phyloP scores from a whole-genome alignment of 768 basidiomycete species.

The Leucocoprinus sp. region DNA sequence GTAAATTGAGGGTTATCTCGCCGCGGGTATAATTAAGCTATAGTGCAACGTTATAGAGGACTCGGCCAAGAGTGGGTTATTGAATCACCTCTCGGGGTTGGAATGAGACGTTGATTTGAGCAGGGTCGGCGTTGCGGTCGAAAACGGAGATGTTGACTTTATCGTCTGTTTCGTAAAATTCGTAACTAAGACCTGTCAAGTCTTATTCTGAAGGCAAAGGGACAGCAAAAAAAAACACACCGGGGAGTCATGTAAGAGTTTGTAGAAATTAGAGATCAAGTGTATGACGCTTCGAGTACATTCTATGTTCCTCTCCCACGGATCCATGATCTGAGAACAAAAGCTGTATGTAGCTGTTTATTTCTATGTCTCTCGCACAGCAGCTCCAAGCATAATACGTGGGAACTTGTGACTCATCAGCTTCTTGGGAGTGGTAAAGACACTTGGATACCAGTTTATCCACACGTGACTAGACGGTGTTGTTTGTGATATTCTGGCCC shows the following conservation, averaged over 20 bases:
- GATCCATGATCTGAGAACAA: not conserved
- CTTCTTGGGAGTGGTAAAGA: no score
- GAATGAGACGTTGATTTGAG: constrained; percentile 52
- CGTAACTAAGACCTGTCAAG: no score
- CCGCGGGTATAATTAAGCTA: constrained; percentile 60
- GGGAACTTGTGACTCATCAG: no score
- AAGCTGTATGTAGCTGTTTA: no score
- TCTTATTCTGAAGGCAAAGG: no score
- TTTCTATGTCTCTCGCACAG: no score
- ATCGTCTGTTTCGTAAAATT: constrained; percentile 85
- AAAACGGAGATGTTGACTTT: constrained; percentile 66
- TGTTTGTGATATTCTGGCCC: no score
- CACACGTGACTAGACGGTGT: no score
- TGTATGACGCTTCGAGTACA: constrained; percentile 26
- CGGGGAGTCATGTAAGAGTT: no score
- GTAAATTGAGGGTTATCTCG: constrained; percentile 61
- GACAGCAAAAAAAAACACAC: not conserved
- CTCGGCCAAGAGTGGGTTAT: not conserved
- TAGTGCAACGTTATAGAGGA: not conserved
- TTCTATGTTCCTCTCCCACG: constrained; percentile 20
- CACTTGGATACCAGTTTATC: no score
- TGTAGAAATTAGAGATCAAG: constrained; percentile 1
- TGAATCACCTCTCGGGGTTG: constrained; percentile 51
- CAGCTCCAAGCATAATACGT: no score
- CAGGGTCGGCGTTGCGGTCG: constrained; percentile 66